Percentiles rank a stretch among this genome's conserved stretches.
Conservation (phyloP, 139 green algal genomes). For the Chlorokybus atmophyticus region DNA sequence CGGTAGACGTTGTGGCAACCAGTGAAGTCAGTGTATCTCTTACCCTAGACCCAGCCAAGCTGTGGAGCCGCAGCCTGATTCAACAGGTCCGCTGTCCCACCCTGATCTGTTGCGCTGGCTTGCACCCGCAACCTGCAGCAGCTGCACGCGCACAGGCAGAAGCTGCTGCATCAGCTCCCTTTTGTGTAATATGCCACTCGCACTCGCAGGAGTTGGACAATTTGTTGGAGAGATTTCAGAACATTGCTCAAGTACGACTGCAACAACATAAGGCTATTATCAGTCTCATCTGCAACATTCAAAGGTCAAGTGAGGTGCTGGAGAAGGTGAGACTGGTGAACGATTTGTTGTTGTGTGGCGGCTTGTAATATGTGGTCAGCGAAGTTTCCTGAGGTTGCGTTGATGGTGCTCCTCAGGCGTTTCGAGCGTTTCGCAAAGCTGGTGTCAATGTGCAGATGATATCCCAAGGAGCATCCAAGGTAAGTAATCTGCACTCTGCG, state of each 20-base stretch:
- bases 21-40: slow-evolving; percentile 84
- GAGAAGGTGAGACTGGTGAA: slow-evolving; percentile 21
- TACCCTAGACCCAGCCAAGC: slow-evolving; percentile 78
- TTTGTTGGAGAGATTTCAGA: slow-evolving; percentile 50
- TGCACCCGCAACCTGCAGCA: not conserved
- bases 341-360: slow-evolving; percentile 1
- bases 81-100: slow-evolving; percentile 22
- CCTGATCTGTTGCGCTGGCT: not conserved
- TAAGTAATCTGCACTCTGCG: slow-evolving; percentile 1
- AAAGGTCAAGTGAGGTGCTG: slow-evolving; percentile 25
- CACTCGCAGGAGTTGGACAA: slow-evolving; percentile 62
- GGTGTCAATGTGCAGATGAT: slow-evolving; percentile 39
- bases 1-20: slow-evolving; percentile 92
- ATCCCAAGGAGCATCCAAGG: slow-evolving; percentile 32
- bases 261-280: slow-evolving; percentile 66
- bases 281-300: slow-evolving; percentile 87
- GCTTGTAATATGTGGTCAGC: slow-evolving; percentile 1
- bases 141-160: slow-evolving; percentile 9
- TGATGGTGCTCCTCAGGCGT: slow-evolving; percentile 11
- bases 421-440: slow-evolving; percentile 14
- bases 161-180: too few species aligned
- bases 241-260: slow-evolving; percentile 40
- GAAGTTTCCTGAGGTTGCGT: too few species aligned
- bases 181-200: too few species aligned
- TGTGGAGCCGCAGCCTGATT: slow-evolving; percentile 48